Base-by-base conservation (phyloP, 177 flowering plant species). In the Vitis hybrid region DNA sequence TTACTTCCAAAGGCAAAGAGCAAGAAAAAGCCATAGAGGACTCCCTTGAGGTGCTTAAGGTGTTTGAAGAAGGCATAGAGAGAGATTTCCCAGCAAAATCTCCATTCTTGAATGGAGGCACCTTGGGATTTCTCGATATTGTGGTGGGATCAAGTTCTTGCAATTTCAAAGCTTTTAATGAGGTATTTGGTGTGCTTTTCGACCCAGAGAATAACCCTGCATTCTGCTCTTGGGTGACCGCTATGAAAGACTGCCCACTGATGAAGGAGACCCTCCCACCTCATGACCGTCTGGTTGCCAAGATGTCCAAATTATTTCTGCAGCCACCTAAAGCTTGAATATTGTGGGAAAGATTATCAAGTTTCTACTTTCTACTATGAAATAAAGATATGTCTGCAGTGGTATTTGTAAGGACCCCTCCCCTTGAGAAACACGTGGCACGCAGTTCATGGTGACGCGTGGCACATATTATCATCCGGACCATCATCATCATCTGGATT, bases 1-100 rank as follows among this genome's bases (percentile, higher is more conserved):
- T 72, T 13, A 52, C 2, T 6, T 39, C 67, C 11, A 69, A 51
- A 69, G 72, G 72, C 50, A 33, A 61, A 22, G 72, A 61, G 29
- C 45, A 48, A 21, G 67, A 62, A 55, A 61, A 48, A 48, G 71
- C 72, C 11, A 56, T 55, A 16, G 67, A 62, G 29, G 68, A 63
- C 33, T 50, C 21, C 29, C 5, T 0, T 2, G 58, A 62, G 48
- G 5, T 62, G 72, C 55, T 66, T 16, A 51, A 16, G 59, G 76
- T 73, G 49, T 72, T 62, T 51, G 65, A 60, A 62, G 67, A 75
- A 21, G 78, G 67, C 18, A 58, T 53, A 0, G 11, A 70, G 66
- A 70, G 16, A 7, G 70, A 75, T 66, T 66, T 66, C 33, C 51
- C 56, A 12, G 16, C 21, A 8, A 56, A 16, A 45, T 56, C 48